A percentile compares a stretch with the other conserved stretches of the same genome.
These are phyloP conservation scores for Beta macrorhiza DNA, from an alignment of 179 eudicot genomes.

Conservation along the genomic window DNA sequence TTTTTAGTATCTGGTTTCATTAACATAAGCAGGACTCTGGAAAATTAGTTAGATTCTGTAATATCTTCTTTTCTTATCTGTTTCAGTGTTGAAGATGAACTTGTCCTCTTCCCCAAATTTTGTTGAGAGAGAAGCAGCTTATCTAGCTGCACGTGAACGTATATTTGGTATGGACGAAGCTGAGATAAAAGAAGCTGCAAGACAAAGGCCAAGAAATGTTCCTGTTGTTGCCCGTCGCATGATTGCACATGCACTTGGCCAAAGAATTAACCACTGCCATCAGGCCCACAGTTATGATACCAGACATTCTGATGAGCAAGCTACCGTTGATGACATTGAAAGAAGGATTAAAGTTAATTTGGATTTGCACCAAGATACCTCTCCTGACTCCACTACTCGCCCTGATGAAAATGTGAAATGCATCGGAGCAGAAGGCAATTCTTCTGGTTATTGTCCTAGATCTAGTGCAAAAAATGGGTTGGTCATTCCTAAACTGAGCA, in stretches of 20 bases:
- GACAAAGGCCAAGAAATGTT: constrained; percentile 57
- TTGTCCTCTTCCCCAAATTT: constrained; percentile 36
- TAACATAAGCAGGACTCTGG: background rate
- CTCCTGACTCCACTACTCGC: background rate
- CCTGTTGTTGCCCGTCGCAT: constrained; percentile 95
- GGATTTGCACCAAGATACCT: constrained; percentile 23
- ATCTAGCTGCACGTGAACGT: constrained; percentile 83
- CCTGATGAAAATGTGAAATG: constrained; percentile 15
- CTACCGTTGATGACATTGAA: constrained; percentile 26
- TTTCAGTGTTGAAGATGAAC: constrained; percentile 49
- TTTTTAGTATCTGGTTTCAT: background rate
- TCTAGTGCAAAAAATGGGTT: constrained; percentile 34
- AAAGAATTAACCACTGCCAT: constrained; percentile 42
- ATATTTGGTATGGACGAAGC: constrained; percentile 54
- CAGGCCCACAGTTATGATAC: constrained; percentile 21
- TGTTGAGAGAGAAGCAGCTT: constrained; percentile 81
- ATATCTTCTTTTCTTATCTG: constrained; percentile 5
- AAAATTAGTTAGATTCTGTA: background rate
- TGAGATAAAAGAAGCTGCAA: constrained; percentile 35
- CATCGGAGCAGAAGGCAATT: constrained; percentile 19
- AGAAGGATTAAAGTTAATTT: constrained; percentile 28
- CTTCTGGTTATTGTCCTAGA: constrained; percentile 13
- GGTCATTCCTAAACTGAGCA: constrained; percentile 29
- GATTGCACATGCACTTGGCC: constrained; percentile 95
- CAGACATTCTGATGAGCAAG: constrained; percentile 21